phyloP scores from a whole-genome alignment of 257 asterid species.

The Buddleja alternifolia region DNA sequence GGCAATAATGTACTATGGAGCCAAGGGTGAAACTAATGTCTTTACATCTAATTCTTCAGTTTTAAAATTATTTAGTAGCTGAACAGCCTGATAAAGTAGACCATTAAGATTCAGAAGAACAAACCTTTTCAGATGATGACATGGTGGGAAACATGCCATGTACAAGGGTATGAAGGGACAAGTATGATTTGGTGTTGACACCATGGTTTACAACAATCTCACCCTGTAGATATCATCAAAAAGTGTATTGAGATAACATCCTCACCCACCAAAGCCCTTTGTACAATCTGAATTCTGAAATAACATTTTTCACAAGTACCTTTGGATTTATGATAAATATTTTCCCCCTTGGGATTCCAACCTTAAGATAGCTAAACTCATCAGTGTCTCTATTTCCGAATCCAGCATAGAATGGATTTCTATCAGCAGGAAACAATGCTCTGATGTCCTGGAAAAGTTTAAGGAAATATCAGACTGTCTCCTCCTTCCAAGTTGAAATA shows the following conservation, averaged over 20 bases:
- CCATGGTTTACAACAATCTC: slow-evolving; percentile 80
- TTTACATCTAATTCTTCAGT: background rate
- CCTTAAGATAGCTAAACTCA: slow-evolving; percentile 91
- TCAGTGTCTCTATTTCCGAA: slow-evolving; percentile 97
- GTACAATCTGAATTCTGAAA: slow-evolving; percentile 4
- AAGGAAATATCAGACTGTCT: slow-evolving; percentile 3
- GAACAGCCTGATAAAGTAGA: background rate
- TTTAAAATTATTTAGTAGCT: background rate
- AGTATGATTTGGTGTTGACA: slow-evolving; percentile 70
- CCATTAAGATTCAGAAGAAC: slow-evolving; percentile 10
- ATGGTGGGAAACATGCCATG: slow-evolving; percentile 80
- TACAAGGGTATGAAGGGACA: slow-evolving; percentile 69
- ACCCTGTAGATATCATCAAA: slow-evolving; percentile 57
- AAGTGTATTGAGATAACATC: slow-evolving; percentile 10
- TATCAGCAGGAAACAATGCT: slow-evolving; percentile 84
- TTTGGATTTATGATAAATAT: slow-evolving; percentile 91
- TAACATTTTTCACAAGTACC: slow-evolving; percentile 43
- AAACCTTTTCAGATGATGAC: slow-evolving; percentile 73
- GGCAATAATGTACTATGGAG: background rate
- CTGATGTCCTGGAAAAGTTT: slow-evolving; percentile 61
- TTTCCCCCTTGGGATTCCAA: slow-evolving; percentile 88
- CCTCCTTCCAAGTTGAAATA: background rate
- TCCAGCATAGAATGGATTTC: slow-evolving; percentile 96
- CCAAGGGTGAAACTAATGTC: background rate
- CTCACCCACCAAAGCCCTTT: background rate